Evolutionary conservation across 2,329 filamentous ascomycete species (phyloP).

Genomic region (Penicillium verrucosum): DNA sequence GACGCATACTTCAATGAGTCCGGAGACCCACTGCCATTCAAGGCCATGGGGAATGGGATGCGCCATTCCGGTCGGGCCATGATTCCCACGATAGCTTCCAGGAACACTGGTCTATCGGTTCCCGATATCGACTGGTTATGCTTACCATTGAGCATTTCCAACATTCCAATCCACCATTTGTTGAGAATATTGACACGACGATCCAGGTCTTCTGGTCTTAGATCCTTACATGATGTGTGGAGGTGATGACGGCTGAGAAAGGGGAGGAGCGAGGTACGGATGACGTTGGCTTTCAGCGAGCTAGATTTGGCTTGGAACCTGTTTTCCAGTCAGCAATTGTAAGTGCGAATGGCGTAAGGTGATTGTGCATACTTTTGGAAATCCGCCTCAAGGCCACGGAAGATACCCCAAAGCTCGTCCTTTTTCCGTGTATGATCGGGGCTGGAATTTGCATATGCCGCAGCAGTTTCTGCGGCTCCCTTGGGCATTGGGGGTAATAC

Average conservation of each 20-base stretch:
- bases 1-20: slow-evolving; percentile 38
- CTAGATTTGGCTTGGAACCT: slow-evolving; percentile 71
- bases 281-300: slow-evolving; percentile 69
- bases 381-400: slow-evolving; percentile 65
- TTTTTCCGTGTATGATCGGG: slow-evolving; percentile 53
- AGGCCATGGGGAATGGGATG: slow-evolving; percentile 62
- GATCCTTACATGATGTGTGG: slow-evolving; percentile 62
- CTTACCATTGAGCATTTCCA: slow-evolving; percentile 76
- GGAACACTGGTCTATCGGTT: slow-evolving; percentile 74
- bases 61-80: slow-evolving; percentile 92
- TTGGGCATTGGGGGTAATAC: slow-evolving; percentile 49
- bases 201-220: slow-evolving; percentile 80
- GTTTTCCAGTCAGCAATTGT: slow-evolving; percentile 13
- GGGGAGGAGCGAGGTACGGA: slow-evolving; percentile 69
- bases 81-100: slow-evolving; percentile 74
- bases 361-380: slow-evolving; percentile 56
- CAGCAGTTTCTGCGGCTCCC: slow-evolving; percentile 40
- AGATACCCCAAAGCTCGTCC: slow-evolving; percentile 67
- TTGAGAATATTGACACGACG: slow-evolving; percentile 74
- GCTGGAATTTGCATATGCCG: slow-evolving; percentile 28
- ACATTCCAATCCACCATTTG: slow-evolving; percentile 82
- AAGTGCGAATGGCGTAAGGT: background rate
- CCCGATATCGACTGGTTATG: slow-evolving; percentile 75
- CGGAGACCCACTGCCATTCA: slow-evolving; percentile 38
- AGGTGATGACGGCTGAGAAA: slow-evolving; percentile 70